Percentiles rank a stretch among this genome's conserved stretches.
These are phyloP conservation scores for Crotalaria pallida DNA, from an alignment of 306 rosid species.

Conservation along the genomic window DNA sequence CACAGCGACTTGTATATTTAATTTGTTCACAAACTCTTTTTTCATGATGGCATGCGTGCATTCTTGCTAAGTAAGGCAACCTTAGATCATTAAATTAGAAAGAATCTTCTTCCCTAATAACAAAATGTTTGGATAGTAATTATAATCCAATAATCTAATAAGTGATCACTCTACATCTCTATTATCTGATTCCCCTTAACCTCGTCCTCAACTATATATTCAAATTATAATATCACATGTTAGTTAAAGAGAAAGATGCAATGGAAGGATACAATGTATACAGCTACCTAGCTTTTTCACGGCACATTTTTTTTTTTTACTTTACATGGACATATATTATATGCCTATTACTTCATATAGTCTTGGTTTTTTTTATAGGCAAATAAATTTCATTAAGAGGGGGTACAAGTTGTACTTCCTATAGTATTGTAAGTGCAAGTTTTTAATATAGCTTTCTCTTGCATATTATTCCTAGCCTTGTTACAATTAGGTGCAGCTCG, in stretches of 20 bases:
- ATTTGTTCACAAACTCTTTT: neutral
- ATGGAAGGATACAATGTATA: slow-evolving; percentile 6
- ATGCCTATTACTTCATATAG: neutral
- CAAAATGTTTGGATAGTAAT: neutral
- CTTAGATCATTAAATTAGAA: neutral
- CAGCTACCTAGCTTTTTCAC: neutral
- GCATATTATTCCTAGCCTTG: neutral
- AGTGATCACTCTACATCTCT: neutral
- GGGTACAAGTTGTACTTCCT: no score
- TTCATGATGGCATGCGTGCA: slow-evolving; percentile 9
- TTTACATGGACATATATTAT: neutral
- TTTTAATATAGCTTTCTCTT: neutral
- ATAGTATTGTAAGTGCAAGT: no score
- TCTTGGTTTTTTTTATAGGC: no score
- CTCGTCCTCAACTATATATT: slow-evolving; percentile 4
- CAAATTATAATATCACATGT: neutral
- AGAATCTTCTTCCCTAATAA: neutral
- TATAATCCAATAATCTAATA: no score
- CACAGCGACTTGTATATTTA: neutral
- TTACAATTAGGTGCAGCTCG: neutral
- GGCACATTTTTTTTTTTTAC: neutral
- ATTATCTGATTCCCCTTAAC: slow-evolving; percentile 13
- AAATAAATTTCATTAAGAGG: no score
- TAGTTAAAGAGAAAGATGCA: neutral
- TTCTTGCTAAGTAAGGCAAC: slow-evolving; percentile 25